Conservation (phyloP, 768 basidiomycete species). For the Dioszegia hungarica region DNA sequence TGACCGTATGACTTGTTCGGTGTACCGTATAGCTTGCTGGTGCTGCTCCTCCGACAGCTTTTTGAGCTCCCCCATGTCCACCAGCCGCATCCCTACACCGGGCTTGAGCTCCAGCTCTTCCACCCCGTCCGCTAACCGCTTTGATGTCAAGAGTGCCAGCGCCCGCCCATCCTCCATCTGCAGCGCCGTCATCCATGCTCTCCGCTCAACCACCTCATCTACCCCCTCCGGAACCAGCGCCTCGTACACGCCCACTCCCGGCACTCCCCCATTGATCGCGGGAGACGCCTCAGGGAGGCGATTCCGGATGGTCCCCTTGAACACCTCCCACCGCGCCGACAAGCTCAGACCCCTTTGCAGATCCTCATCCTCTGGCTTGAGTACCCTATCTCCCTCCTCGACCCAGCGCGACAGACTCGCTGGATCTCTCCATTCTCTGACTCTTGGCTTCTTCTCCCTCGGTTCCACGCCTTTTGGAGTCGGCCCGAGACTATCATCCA, state of each 20-base stretch:
- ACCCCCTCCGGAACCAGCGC: not conserved
- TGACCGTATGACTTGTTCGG: slow-evolving; percentile 19
- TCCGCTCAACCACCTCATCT: not conserved
- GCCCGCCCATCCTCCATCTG: not conserved
- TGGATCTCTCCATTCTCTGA: slow-evolving; percentile 1
- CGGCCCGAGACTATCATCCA: slow-evolving; percentile 17
- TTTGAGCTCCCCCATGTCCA: slow-evolving; percentile 16
- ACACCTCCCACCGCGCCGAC: not conserved
- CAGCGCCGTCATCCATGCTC: not conserved
- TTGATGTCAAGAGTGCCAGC: not conserved
- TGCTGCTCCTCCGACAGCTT: slow-evolving; percentile 17
- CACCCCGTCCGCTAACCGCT: not conserved
- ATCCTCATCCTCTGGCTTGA: slow-evolving; percentile 2
- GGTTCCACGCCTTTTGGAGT: slow-evolving; percentile 1
- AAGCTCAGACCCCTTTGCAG: slow-evolving; percentile 2
- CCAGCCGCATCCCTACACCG: slow-evolving; percentile 1
- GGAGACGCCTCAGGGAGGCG: not conserved
- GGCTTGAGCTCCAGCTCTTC: slow-evolving; percentile 2
- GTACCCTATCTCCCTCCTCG: not conserved
- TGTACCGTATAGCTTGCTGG: slow-evolving; percentile 11
- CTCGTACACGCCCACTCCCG: not conserved
- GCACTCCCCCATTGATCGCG: not conserved
- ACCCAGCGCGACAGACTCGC: slow-evolving; percentile 5
- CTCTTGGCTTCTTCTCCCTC: not conserved
- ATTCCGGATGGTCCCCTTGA: not conserved